Percentiles rank a stretch among this genome's conserved stretches.
phyloP scores from a whole-genome alignment of 1,139 yeast genomes.

The Oligophagozyma castellii region DNA sequence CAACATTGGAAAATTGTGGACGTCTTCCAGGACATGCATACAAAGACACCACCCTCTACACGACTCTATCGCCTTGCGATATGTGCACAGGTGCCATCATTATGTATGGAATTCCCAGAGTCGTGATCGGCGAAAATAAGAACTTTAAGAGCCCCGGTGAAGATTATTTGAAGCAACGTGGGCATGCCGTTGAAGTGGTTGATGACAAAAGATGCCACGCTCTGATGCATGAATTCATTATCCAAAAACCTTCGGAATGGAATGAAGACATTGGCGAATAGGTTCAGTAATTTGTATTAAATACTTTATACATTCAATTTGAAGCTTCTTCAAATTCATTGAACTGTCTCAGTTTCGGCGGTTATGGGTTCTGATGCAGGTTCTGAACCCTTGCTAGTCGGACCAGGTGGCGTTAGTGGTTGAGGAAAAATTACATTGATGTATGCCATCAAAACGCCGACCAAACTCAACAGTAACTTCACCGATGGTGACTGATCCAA shows the following conservation, averaged over 20 bases:
- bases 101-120: slow-evolving; percentile 73
- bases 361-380: neutral
- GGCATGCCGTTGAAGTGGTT: slow-evolving; percentile 63
- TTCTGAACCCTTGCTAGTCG: neutral
- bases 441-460: slow-evolving; percentile 40
- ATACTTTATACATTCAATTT: too few species aligned
- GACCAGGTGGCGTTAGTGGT: slow-evolving; percentile 10
- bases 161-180: slow-evolving; percentile 47
- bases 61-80: slow-evolving; percentile 82
- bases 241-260: slow-evolving; percentile 73
- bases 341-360: too few species aligned
- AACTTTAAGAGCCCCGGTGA: slow-evolving; percentile 71
- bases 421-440: slow-evolving; percentile 31
- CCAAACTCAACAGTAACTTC: slow-evolving; percentile 33
- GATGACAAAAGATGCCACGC: slow-evolving; percentile 55
- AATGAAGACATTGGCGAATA: slow-evolving; percentile 74
- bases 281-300: neutral
- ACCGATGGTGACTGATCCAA: slow-evolving; percentile 32
- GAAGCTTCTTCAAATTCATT: too few species aligned
- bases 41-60: slow-evolving; percentile 68
- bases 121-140: slow-evolving; percentile 77
- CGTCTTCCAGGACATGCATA: slow-evolving; percentile 56
- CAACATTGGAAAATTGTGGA: slow-evolving; percentile 82
- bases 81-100: slow-evolving; percentile 94
- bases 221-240: slow-evolving; percentile 64